Percentiles rank a stretch among this genome's conserved stretches.
Evolutionary conservation across 1,139 yeast species (phyloP).

Genomic region (Citeromyces hawaiiensis): DNA sequence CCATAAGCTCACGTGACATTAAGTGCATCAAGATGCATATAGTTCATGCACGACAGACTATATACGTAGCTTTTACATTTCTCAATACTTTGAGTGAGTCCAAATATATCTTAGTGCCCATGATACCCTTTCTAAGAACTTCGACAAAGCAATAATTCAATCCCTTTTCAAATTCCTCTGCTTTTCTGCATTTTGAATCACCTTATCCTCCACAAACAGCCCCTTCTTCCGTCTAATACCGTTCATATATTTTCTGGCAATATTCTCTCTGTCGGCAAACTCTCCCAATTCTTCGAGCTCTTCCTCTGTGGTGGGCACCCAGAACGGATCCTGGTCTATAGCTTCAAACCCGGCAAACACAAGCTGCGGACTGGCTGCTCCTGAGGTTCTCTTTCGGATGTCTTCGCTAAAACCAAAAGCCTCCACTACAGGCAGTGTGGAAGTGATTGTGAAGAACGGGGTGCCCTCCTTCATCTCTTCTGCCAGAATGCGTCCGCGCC

Average conservation of each 20-base stretch:
- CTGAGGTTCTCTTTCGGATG: slow-evolving; percentile 84
- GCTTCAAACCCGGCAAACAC: slow-evolving; percentile 82
- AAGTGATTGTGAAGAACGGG: slow-evolving; percentile 81
- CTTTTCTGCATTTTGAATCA: slow-evolving; percentile 83
- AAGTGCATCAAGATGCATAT: no score
- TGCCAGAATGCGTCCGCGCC: slow-evolving; percentile 73
- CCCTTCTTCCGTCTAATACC: slow-evolving; percentile 79
- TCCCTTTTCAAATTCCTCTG: slow-evolving; percentile 73
- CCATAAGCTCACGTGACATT: no score
- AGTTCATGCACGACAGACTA: no score
- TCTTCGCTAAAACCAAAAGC: slow-evolving; percentile 97
- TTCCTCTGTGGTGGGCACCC: slow-evolving; percentile 99
- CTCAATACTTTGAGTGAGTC: no score
- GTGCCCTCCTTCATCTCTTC: slow-evolving; percentile 99
- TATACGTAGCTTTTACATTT: no score
- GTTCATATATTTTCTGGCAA: slow-evolving; percentile 81
- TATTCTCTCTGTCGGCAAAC: slow-evolving; percentile 81
- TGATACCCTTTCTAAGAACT: no score
- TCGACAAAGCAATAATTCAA: no score
- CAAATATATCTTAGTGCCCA: no score
- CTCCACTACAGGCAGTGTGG: slow-evolving; percentile 84
- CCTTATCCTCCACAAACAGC: slow-evolving; percentile 77
- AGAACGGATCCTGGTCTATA: slow-evolving; percentile 87
- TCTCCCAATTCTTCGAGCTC: slow-evolving; percentile 92
- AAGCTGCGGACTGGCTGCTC: slow-evolving; percentile 94